Conservation (phyloP, 2,329 filamentous ascomycete species). For the Monosporascus ibericus region DNA sequence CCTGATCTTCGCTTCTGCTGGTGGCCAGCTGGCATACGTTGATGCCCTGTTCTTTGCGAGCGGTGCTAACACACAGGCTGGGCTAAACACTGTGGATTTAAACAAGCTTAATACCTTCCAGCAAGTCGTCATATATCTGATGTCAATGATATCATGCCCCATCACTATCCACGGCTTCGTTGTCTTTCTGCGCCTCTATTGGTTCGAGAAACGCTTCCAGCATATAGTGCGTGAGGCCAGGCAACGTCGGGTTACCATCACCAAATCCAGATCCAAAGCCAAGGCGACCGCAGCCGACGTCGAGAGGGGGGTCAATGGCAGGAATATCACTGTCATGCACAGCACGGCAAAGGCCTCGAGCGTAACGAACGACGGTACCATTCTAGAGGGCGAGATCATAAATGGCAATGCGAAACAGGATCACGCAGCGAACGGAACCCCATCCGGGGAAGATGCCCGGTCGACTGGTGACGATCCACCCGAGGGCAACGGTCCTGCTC, state of each 20-base stretch:
- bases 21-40: constrained; percentile 64
- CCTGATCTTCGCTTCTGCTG: constrained; percentile 59
- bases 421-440: constrained; percentile 9
- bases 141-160: constrained; percentile 70
- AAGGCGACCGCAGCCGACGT: constrained; percentile 38
- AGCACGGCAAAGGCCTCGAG: constrained; percentile 46
- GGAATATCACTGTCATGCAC: constrained; percentile 62
- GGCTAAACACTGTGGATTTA: constrained; percentile 73
- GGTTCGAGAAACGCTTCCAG: constrained; percentile 96
- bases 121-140: constrained; percentile 65
- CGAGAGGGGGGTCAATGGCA: constrained; percentile 59
- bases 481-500: constrained; percentile 20
- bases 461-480: constrained; percentile 6
- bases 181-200: constrained; percentile 89
- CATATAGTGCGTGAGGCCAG: constrained; percentile 71
- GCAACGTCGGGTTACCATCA: constrained; percentile 56
- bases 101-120: constrained; percentile 65
- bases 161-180: constrained; percentile 81
- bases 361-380: constrained; percentile 55
- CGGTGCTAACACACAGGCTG: constrained; percentile 85
- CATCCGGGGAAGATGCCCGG: constrained; percentile 11
- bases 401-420: constrained; percentile 19
- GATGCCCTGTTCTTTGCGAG: constrained; percentile 86
- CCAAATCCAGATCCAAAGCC: constrained; percentile 52
- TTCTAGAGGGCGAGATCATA: constrained; percentile 37